Conservation (phyloP, 139 green algal species). For the Microglena sp. region DNA sequence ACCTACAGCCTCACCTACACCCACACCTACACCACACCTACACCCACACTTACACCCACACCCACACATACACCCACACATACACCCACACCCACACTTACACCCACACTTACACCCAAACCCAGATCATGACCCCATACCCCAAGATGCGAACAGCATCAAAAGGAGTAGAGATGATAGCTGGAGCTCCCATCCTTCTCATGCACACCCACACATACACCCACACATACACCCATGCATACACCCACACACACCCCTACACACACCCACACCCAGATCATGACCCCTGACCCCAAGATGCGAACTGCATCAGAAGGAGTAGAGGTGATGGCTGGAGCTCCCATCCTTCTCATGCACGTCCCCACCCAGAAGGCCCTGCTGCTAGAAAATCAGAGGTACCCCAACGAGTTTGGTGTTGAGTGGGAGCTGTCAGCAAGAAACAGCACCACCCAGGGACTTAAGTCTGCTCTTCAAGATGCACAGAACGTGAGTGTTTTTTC, state of each 20-base stretch:
- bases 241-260: slow-evolving; percentile 9
- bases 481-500: not conserved
- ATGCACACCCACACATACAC: too few relatives aligned
- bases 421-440: slow-evolving; percentile 17
- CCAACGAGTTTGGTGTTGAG: slow-evolving; percentile 39
- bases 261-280: slow-evolving; percentile 34
- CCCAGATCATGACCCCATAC: slow-evolving; percentile 30
- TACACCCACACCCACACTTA: too few relatives aligned
- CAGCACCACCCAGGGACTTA: slow-evolving; percentile 12
- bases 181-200: slow-evolving; percentile 27
- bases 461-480: slow-evolving; percentile 23
- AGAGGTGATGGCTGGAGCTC: slow-evolving; percentile 28
- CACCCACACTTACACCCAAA: slow-evolving; percentile 38
- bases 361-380: slow-evolving; percentile 33
- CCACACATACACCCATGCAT: too few relatives aligned
- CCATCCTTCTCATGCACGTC: slow-evolving; percentile 31
- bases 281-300: slow-evolving; percentile 23
- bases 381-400: slow-evolving; percentile 18
- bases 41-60: too few relatives aligned
- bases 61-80: too few relatives aligned
- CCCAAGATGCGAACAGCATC: slow-evolving; percentile 11
- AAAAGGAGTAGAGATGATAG: slow-evolving; percentile 28
- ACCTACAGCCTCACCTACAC: too few relatives aligned
- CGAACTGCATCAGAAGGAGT: slow-evolving; percentile 19
- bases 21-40: too few relatives aligned